Base-by-base conservation (phyloP, 1,139 yeast genomes). In the Suhomyces panamericanus region DNA sequence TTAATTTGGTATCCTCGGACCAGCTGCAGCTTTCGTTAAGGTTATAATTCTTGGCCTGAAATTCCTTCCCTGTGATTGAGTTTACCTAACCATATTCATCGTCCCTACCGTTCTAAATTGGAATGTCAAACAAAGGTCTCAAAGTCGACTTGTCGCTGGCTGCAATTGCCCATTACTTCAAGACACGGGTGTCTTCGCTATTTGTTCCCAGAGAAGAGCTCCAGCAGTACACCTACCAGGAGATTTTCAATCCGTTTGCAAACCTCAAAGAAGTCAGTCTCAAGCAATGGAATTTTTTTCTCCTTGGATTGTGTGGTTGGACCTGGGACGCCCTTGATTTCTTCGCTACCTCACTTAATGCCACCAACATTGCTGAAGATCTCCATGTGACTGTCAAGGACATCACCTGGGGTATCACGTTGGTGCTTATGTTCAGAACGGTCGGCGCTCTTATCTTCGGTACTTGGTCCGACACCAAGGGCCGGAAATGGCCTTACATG, bases 311-410 rank as follows among this genome's bases (percentile, higher is more conserved):
- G 42, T 54, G 56, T 39, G 73, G 69, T 17, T 72, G 77, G 77
- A 69, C 74, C 11, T 68, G 72, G 70, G 77, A 71, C 56, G 72
- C 75, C 7, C 65, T 72, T 50, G 77, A 71, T 54, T 70, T 65
- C 50, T 70, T 70, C 46, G 50, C 66, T n/a, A 71, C 70, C 8
- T 62, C 70, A 13, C 60, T 70, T 46, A 70, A 70, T 48, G 66
- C 63, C 6, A 31, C 57, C 7, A 56, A 56, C 15, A 63, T 72
- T 40, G 70, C 76, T 22, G 47, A 59, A 13, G 56, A 57, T 24
- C 64, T 71, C 32, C 55, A 54, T 22, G 59, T 47, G 8, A 43
- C 58, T 8, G 66, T 64, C 35, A 63, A 58, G 42, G 66, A 64
- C 35, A 58, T 72, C 8, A 62, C 75, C 12, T 71, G 76, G 77